Base-by-base conservation (phyloP, 179 eudicot genomes). In the Pouteria campechiana region DNA sequence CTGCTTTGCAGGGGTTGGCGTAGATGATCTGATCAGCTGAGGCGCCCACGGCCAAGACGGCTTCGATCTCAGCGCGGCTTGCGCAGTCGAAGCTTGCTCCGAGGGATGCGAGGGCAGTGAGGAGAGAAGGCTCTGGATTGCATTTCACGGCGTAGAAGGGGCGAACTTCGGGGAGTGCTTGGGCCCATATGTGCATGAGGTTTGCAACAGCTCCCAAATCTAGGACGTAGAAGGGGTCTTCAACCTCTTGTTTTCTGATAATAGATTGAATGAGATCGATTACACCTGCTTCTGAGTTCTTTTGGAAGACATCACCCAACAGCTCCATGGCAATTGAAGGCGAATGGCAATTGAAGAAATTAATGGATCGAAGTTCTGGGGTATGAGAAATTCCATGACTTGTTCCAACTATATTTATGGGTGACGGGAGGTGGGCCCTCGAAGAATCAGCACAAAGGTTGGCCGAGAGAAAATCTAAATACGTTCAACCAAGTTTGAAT, bases 1-100 rank as follows among this genome's bases (percentile, higher is more conserved):
- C 65, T 3, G 46, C 17, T 37, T 51, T 59, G 19, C 65, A 59
- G 1, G 65, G 52, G 55, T 59, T 59, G 2, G 65, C 65, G 24
- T 23, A 59, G 5, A 59, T 27, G n/a, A 59, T 59, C 15, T 42
- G 49, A 11, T 59, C 58, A 0, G 65, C 58, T 0, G 58, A 35
- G 48, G 52, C 52, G 4, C 64, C 64, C 0, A 50, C 46, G 1
- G 57, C 36, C 36, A 59, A 44, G 13, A 59, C 52, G 2, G 21
- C 10, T 32, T 59, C 47, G 6, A 59, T 54, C 50, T 54, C 59
- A 7, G 50, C 59, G 17, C 17, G 32, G 29, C 59, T 54, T 13
- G 59, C 59, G 21, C 59, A 54, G 25, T 54, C 59, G 11, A 54
- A 54, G 42, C 36, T 54, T 7, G 59, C 25, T 10, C 50, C 59